Conservation (phyloP, 441 rosid species). For the Bocquillonia castaneifolia region DNA sequence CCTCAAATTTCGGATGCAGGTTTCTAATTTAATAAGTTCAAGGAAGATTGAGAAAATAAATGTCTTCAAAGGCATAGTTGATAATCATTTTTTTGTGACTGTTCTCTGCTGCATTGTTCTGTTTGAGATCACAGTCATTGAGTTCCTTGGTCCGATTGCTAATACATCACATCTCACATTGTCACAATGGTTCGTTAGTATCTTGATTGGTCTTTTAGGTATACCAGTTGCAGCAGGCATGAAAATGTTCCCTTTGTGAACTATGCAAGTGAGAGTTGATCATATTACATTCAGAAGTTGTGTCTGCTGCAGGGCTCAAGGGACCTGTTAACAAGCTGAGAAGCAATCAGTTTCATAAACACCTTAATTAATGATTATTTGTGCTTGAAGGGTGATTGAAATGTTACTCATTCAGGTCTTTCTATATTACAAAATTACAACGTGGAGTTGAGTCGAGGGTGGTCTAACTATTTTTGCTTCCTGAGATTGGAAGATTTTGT, state of each 20-base stretch:
- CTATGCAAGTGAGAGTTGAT: neutral
- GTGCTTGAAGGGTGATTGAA: no score
- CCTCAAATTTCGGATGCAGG: slow-evolving; percentile 23
- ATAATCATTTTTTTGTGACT: slow-evolving; percentile 34
- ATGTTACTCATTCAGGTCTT: no score
- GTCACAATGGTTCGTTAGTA: slow-evolving; percentile 39
- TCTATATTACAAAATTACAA: no score
- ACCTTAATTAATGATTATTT: no score
- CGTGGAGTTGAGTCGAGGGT: no score
- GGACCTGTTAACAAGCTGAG: neutral
- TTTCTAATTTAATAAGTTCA: slow-evolving; percentile 50
- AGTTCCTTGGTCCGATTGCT: slow-evolving; percentile 44
- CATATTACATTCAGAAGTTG: neutral
- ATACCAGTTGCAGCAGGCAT: slow-evolving; percentile 44
- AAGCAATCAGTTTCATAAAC: neutral
- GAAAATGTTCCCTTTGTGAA: slow-evolving; percentile 44
- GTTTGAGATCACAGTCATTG: slow-evolving; percentile 42
- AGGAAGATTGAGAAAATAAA: slow-evolving; percentile 48
- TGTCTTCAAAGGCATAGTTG: slow-evolving; percentile 42
- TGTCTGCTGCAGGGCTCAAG: neutral
- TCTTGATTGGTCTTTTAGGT: slow-evolving; percentile 35
- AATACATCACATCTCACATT: slow-evolving; percentile 38
- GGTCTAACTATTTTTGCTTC: no score
- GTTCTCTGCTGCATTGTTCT: slow-evolving; percentile 34
- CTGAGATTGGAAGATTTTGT: neutral